Percentiles rank a stretch among this genome's conserved stretches.
Conservation (phyloP, 345 rosid species). For the Raphanus raphanistrum region DNA sequence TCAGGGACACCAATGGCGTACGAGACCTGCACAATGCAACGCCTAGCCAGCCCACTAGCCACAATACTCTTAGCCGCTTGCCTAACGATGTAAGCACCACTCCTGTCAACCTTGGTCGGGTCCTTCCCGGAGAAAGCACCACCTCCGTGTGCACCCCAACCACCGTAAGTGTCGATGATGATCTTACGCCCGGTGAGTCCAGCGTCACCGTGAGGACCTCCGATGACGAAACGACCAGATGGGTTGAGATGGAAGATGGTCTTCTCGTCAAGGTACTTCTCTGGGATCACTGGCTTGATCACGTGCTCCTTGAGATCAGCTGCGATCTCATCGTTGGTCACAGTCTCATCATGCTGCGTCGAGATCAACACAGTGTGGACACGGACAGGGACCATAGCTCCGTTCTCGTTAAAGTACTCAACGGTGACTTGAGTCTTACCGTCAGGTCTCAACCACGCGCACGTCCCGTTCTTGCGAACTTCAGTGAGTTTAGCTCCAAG, state of each 20-base stretch:
- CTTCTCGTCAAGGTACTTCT: constrained; percentile 74
- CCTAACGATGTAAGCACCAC: constrained; percentile 73
- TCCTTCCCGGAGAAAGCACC: constrained; percentile 88
- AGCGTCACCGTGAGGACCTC: constrained; percentile 81
- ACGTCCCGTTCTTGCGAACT: constrained; percentile 54
- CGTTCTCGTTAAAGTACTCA: constrained; percentile 42
- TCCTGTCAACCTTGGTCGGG: constrained; percentile 78
- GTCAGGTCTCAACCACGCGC: constrained; percentile 43
- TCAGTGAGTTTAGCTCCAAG: constrained; percentile 75
- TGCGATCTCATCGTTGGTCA: constrained; percentile 46
- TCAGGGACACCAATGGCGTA: constrained; percentile 48
- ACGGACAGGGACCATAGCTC: constrained; percentile 46
- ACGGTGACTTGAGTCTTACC: constrained; percentile 47
- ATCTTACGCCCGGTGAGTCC: constrained; percentile 86
- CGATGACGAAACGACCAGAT: constrained; percentile 77
- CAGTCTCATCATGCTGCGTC: constrained; percentile 46
- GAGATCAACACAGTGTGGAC: constrained; percentile 47
- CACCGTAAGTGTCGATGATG: constrained; percentile 79
- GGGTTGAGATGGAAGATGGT: constrained; percentile 89
- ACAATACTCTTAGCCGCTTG: constrained; percentile 48
- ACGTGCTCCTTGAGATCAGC: constrained; percentile 55
- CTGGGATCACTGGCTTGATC: constrained; percentile 71
- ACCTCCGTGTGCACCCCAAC: constrained; percentile 82
- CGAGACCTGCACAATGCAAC: constrained; percentile 44
- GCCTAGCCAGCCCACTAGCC: constrained; percentile 40